Conservation (phyloP, 306 rosid species). For the Malus sylvestris region DNA sequence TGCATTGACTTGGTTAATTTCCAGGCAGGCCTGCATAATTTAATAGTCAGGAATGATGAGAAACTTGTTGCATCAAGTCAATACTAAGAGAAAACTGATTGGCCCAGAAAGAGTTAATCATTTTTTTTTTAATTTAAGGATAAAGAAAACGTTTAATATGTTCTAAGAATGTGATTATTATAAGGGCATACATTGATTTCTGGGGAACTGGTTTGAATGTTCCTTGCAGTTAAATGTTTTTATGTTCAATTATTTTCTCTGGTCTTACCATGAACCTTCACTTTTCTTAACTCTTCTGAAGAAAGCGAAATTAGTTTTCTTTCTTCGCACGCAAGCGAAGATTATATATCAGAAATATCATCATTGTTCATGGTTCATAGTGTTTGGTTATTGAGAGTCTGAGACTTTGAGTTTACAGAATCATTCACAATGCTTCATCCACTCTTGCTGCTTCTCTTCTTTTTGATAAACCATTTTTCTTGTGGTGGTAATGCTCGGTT, state of each 20-base stretch:
- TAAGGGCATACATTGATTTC: background rate
- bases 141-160: background rate
- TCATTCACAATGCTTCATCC: background rate
- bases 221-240: background rate
- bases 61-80: background rate
- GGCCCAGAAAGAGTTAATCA: too few species aligned
- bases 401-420: slow-evolving; percentile 7
- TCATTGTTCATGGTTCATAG: background rate
- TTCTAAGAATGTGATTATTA: background rate
- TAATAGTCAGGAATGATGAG: background rate
- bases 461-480: background rate
- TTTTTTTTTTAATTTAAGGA: background rate
- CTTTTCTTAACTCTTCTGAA: background rate
- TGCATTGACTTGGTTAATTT: background rate
- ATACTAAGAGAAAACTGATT: too few species aligned
- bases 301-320: background rate
- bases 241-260: background rate
- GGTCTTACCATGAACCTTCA: background rate
- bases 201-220: background rate
- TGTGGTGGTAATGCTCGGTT: background rate
- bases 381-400: background rate
- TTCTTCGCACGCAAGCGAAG: background rate
- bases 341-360: background rate
- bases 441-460: slow-evolving; percentile 2
- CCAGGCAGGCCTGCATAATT: background rate